A percentile compares a stretch with the other conserved stretches of the same genome.
Conservation (phyloP, 805 yeast species). For the Tanozyma kutaoensis region DNA sequence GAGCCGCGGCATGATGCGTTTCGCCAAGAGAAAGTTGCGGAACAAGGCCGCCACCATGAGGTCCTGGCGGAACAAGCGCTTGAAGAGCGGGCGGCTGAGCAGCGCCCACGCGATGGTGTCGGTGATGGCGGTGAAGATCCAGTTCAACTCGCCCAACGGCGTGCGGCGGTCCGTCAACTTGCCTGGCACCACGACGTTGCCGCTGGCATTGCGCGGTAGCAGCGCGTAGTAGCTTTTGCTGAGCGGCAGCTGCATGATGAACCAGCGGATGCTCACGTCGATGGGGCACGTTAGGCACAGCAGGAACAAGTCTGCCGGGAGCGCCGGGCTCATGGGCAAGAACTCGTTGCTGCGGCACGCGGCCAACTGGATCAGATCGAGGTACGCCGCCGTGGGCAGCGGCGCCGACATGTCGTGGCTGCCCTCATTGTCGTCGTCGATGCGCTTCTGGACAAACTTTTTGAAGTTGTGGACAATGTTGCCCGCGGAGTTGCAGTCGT, state of each 20-base stretch:
- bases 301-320: constrained; percentile 93
- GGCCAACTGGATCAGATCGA: constrained; percentile 85
- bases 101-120: constrained; percentile 98
- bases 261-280: constrained; percentile 86
- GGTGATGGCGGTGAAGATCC: constrained; percentile 97
- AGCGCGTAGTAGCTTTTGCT: constrained; percentile 35
- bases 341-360: constrained; percentile 82
- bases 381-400: constrained; percentile 54
- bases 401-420: constrained; percentile 38
- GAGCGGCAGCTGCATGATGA: constrained; percentile 70
- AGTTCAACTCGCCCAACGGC: constrained; percentile 88
- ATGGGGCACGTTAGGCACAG: constrained; percentile 94
- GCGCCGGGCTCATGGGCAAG: constrained; percentile 83
- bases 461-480: constrained; percentile 83
- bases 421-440: constrained; percentile 69
- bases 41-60: constrained; percentile 93
- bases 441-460: constrained; percentile 78
- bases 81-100: constrained; percentile 76
- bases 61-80: constrained; percentile 85
- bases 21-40: constrained; percentile 84
- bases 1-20: constrained; percentile 83
- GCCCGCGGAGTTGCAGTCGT: constrained; percentile 92
- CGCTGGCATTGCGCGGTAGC: constrained; percentile 33
- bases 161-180: constrained; percentile 85
- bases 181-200: constrained; percentile 72